Conservation (phyloP, 1,284 basidiomycete genomes). For the Peniophora sp. region DNA sequence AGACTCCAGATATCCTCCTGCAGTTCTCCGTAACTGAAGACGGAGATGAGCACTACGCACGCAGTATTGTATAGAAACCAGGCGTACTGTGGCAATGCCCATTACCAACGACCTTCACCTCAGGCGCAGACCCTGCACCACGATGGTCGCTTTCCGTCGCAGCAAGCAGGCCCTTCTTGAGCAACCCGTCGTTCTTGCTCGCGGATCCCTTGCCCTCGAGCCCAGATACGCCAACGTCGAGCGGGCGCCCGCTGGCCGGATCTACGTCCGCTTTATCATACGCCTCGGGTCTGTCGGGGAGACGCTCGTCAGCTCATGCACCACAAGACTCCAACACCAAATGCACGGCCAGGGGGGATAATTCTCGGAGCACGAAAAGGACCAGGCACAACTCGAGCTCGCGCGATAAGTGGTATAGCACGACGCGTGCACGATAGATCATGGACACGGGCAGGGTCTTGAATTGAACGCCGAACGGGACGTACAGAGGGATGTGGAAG, state of each 20-base stretch:
- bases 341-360: conserved; percentile 6
- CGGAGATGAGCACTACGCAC: conserved; percentile 1
- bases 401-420: no score
- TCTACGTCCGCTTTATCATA: conserved; percentile 53
- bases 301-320: neutral
- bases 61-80: neutral
- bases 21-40: conserved; percentile 79
- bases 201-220: conserved; percentile 57
- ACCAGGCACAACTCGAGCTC: neutral
- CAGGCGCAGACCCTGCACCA: conserved; percentile 39
- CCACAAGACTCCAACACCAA: conserved; percentile 5
- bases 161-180: conserved; percentile 66
- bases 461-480: conserved; percentile 15
- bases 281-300: conserved; percentile 46
- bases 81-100: conserved; percentile 76
- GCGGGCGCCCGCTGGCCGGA: conserved; percentile 40
- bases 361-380: neutral
- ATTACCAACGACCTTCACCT: conserved; percentile 81
- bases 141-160: conserved; percentile 59
- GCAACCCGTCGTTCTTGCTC: conserved; percentile 73
- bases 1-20: conserved; percentile 73
- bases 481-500: conserved; percentile 91
- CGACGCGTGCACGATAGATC: conserved; percentile 6
- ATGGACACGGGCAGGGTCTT: neutral
- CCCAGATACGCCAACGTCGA: conserved; percentile 61